Evolutionary conservation across 2,329 filamentous ascomycete genomes (phyloP).

Genomic region (Elsinoe batatas): DNA sequence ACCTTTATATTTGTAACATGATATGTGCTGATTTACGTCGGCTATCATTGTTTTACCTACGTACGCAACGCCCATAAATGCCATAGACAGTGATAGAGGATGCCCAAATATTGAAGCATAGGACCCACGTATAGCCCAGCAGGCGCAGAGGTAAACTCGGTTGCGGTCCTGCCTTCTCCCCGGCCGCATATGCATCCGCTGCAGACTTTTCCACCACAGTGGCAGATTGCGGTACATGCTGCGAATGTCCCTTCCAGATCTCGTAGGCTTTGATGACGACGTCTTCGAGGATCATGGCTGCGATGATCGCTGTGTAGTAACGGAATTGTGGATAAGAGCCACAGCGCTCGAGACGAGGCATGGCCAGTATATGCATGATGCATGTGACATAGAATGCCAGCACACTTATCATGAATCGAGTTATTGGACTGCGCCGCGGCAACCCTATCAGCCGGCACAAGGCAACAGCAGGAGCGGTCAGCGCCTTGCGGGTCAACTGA

Average conservation of each 20-base stretch:
- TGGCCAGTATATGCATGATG: conserved; percentile 5
- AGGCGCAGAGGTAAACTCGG: neutral
- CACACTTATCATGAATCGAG: conserved; percentile 1
- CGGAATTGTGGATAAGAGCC: neutral
- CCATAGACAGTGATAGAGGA: neutral
- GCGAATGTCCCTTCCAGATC: too few species aligned
- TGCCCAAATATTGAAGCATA: conserved; percentile 4
- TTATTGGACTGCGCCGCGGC: neutral
- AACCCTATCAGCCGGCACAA: neutral
- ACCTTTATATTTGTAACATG: too few species aligned
- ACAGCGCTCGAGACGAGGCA: neutral
- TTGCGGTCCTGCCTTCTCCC: neutral
- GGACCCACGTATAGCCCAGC: neutral
- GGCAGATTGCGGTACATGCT: too few species aligned
- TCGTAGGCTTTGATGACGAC: neutral
- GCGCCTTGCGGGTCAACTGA: neutral
- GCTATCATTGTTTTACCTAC: neutral
- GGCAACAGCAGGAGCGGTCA: neutral
- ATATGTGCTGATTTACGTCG: too few species aligned
- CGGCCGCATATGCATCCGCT: neutral
- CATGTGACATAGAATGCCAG: neutral
- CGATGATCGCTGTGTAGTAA: neutral
- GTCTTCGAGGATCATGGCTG: neutral
- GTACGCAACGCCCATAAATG: too few species aligned
- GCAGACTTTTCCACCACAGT: too few species aligned